Conservation (phyloP, 371 early-diverging fungal species). For the Mucor lusitanicus region DNA sequence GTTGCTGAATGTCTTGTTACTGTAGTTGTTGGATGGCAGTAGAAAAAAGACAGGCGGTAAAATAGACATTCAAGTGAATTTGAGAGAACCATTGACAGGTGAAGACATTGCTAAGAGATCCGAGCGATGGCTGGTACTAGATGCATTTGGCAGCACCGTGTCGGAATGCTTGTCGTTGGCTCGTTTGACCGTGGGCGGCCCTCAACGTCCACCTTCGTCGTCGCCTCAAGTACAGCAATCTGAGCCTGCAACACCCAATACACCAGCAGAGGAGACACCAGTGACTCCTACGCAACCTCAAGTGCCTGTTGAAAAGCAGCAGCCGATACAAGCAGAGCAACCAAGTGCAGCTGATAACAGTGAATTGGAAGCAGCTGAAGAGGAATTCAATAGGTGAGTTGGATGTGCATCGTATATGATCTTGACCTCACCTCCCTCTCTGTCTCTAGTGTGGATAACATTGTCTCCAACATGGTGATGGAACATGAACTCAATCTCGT, state of each 20-base stretch:
- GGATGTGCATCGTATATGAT: neutral
- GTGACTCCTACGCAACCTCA: neutral
- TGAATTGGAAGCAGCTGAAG: slow-evolving; percentile 52
- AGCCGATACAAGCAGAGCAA: neutral
- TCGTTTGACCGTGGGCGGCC: slow-evolving; percentile 26
- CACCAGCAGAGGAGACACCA: neutral
- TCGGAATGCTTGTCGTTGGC: slow-evolving; percentile 22
- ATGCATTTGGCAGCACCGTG: slow-evolving; percentile 43
- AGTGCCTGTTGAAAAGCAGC: neutral
- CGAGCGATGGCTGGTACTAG: slow-evolving; percentile 75
- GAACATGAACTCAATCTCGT: slow-evolving; percentile 69
- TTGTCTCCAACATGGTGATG: slow-evolving; percentile 79
- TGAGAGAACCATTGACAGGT: slow-evolving; percentile 67
- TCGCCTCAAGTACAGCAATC: neutral
- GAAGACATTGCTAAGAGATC: slow-evolving; percentile 62
- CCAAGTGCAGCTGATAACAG: slow-evolving; percentile 8
- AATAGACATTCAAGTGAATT: slow-evolving; percentile 65
- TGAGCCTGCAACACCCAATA: neutral
- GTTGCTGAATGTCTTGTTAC: neutral
- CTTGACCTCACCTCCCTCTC: neutral
- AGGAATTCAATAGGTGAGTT: slow-evolving; percentile 51
- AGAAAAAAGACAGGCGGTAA: slow-evolving; percentile 73
- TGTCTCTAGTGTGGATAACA: slow-evolving; percentile 60
- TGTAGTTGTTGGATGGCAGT: slow-evolving; percentile 63
- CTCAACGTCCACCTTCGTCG: slow-evolving; percentile 1